Conservation (phyloP, 495 filamentous ascomycete genomes). For the Aspergillus mulundensis region DNA sequence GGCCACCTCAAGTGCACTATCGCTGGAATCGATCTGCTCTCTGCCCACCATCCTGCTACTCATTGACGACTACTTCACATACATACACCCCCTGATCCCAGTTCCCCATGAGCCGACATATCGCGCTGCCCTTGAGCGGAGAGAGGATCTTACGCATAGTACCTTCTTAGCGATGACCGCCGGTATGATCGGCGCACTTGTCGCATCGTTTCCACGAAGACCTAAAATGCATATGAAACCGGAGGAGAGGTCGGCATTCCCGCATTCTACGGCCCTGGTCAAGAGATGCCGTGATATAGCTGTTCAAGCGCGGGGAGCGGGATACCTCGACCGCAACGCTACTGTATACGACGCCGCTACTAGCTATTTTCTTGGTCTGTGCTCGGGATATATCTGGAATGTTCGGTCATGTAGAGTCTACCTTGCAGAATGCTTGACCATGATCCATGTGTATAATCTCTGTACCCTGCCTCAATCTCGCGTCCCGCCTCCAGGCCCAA, state of each 20-base stretch:
- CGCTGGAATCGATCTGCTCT: conserved; percentile 73
- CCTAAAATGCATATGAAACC: conserved; percentile 66
- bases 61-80: conserved; percentile 85
- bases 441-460: conserved; percentile 63
- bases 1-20: conserved; percentile 23
- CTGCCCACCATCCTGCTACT: conserved; percentile 60
- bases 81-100: conserved; percentile 81
- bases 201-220: conserved; percentile 78
- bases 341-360: conserved; percentile 77
- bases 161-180: conserved; percentile 74
- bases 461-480: conserved; percentile 44
- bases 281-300: conserved; percentile 70
- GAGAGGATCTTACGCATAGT: conserved; percentile 65
- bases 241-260: conserved; percentile 46
- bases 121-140: conserved; percentile 60
- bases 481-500: conserved; percentile 14
- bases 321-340: conserved; percentile 62
- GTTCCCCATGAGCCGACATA: conserved; percentile 87
- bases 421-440: conserved; percentile 68
- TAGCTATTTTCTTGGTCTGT: conserved; percentile 77
- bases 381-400: conserved; percentile 65
- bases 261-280: conserved; percentile 67
- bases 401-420: conserved; percentile 64
- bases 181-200: conserved; percentile 73
- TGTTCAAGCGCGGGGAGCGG: conserved; percentile 63